Conservation (phyloP, 805 yeast species). For the Metschnikowia dekortorum region DNA sequence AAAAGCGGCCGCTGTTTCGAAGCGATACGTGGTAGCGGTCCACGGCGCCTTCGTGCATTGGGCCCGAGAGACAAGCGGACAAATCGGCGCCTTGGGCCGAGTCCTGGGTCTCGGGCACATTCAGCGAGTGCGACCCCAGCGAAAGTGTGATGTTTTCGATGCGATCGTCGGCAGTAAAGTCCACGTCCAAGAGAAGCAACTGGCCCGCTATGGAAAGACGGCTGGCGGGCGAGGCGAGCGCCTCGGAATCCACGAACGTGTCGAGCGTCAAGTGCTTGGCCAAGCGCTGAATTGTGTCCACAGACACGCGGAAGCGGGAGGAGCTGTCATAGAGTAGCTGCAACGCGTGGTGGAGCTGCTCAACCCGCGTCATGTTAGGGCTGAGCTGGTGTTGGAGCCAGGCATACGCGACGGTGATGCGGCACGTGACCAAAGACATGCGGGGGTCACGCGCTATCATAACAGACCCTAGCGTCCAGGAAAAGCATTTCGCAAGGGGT, state of each 20-base stretch:
- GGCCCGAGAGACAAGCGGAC: not conserved
- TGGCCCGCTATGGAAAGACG: conserved; percentile 42
- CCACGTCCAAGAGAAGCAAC: conserved; percentile 36
- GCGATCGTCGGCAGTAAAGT: conserved; percentile 23
- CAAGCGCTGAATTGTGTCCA: conserved; percentile 36
- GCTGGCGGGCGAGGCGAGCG: conserved; percentile 13
- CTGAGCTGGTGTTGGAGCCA: not conserved
- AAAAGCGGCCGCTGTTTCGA: not conserved
- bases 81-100: not conserved
- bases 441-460: no score
- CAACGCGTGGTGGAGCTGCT: conserved; percentile 12
- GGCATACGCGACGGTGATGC: not conserved
- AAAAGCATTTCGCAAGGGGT: no score
- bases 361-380: conserved; percentile 6
- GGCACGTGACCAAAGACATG: not conserved
- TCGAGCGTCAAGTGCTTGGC: conserved; percentile 39
- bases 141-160: conserved; percentile 32
- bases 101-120: not conserved
- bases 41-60: not conserved
- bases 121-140: conserved; percentile 26
- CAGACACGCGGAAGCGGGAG: conserved; percentile 25
- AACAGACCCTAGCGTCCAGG: no score
- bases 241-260: conserved; percentile 38
- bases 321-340: conserved; percentile 30
- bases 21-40: not conserved